Conservation (phyloP, 495 filamentous ascomycete species). For the Durotheca rogersii region DNA sequence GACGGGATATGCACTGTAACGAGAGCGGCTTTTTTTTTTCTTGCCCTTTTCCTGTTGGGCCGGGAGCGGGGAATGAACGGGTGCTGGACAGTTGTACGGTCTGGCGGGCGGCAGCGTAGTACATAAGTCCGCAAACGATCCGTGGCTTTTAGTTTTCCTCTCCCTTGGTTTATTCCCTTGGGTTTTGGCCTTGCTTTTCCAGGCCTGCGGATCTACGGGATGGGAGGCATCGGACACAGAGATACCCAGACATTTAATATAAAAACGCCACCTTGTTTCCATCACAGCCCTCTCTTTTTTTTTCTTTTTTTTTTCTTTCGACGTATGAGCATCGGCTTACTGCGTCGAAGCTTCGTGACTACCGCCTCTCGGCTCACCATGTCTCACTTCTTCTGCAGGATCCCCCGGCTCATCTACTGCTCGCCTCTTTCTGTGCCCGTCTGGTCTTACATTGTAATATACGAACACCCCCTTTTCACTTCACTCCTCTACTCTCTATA, state of each 20-base stretch:
- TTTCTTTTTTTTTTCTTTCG: too few species aligned
- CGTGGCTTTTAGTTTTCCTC: neutral
- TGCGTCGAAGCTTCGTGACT: conserved; percentile 6
- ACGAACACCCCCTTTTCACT: neutral
- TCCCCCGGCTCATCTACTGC: neutral
- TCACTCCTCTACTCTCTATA: neutral
- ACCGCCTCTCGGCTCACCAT: conserved; percentile 1
- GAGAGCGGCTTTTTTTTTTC: neutral
- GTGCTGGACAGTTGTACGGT: neutral
- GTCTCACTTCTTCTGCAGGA: neutral
- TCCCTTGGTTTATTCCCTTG: conserved; percentile 7
- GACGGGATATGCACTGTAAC: conserved; percentile 2
- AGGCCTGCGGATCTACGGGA: too few species aligned
- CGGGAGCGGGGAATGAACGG: too few species aligned
- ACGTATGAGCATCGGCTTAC: conserved; percentile 10
- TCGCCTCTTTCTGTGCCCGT: neutral
- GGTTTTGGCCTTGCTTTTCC: too few species aligned
- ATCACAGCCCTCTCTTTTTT: neutral
- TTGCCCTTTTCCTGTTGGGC: too few species aligned
- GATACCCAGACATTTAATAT: conserved; percentile 25
- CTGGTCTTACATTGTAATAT: conserved; percentile 2
- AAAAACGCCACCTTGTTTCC: conserved; percentile 19
- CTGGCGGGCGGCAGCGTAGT: conserved; percentile 5
- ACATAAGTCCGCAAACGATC: conserved; percentile 5
- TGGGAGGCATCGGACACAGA: conserved; percentile 16